A percentile compares a stretch with the other conserved stretches of the same genome.
Evolutionary conservation across 2,329 filamentous ascomycete species (phyloP).

Genomic region (Fusarium subglutinans): DNA sequence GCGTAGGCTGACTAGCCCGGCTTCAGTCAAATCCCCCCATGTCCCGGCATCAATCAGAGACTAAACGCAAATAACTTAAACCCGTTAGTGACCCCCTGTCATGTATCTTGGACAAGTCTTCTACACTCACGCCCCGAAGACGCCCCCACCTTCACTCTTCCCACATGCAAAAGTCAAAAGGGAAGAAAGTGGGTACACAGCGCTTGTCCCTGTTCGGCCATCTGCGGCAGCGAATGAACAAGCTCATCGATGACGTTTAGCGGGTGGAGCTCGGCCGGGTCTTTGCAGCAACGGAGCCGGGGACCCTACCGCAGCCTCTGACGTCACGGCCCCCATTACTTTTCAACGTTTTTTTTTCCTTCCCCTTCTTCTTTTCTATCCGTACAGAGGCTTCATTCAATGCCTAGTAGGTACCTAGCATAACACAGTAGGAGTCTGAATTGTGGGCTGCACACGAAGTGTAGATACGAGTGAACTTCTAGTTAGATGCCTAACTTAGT

Average conservation of each 20-base stretch:
- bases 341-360: slow-evolving; percentile 16
- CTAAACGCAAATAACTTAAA: slow-evolving; percentile 33
- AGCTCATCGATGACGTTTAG: slow-evolving; percentile 39
- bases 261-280: slow-evolving; percentile 38
- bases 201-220: slow-evolving; percentile 21
- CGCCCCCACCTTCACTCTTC: neutral
- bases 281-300: slow-evolving; percentile 32
- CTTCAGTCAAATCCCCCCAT: slow-evolving; percentile 2
- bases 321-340: slow-evolving; percentile 40
- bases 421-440: neutral
- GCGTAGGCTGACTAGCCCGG: neutral
- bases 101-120: slow-evolving; percentile 7
- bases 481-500: neutral
- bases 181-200: neutral
- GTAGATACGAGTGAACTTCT: neutral
- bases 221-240: slow-evolving; percentile 30
- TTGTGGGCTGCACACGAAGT: slow-evolving; percentile 8
- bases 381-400: neutral
- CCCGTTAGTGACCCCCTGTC: slow-evolving; percentile 10
- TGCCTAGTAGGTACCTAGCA: neutral
- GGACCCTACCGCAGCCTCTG: slow-evolving; percentile 40
- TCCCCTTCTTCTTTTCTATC: neutral
- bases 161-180: slow-evolving; percentile 9
- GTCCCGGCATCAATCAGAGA: slow-evolving; percentile 24
- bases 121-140: neutral